Base-by-base conservation (phyloP, 2,329 filamentous ascomycete species). In the Tympanopsis confertula region DNA sequence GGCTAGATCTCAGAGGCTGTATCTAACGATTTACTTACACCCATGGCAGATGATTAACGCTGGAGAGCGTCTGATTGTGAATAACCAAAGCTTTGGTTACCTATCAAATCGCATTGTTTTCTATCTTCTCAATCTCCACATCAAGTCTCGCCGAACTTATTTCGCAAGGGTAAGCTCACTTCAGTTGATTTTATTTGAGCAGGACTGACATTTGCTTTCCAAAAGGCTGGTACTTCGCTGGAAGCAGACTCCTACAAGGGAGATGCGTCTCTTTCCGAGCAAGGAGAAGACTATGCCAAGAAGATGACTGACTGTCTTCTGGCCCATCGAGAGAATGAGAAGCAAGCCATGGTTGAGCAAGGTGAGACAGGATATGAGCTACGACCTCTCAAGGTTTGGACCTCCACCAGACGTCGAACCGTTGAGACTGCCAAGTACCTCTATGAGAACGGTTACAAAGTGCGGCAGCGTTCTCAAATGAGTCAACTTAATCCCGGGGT, bases 41-140 rank as follows among this genome's bases (percentile, higher is more conserved):
- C n/a, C n/a, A n/a, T 10, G 10, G 15, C 30, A 85, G 66, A 83
- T 86, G 78, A 81, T 85, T 49, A 85, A 86, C 48, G 81, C 81
- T 13, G 81, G 91, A 32, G 78, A 89, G 53, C 79, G 86, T 47
- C 82, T 98, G 53, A 82, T 89, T 49, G 89, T 96, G 59, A 98
- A 98, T 64, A 95, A 96, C 47, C 85, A 91, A 55, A 88, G 82
- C 53, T 96, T 98, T 58, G 89, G 88, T 49, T 98, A 98, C 54
- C 72, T 98, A 20, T 94, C 88, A 1, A 88, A 98, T 56, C 79
- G 91, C 42, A 98, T 98, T 47, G 89, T 98, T 39, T 98, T 98
- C 62, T 98, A 96, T 58, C 76, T 98, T 35, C 85, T 94, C 53
- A 86, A 86, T 44, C 59, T 85, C 32, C 81, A 86, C 52, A 85